Evolutionary conservation across 805 yeast genomes (phyloP).

Genomic region (Candida peoriensis): DNA sequence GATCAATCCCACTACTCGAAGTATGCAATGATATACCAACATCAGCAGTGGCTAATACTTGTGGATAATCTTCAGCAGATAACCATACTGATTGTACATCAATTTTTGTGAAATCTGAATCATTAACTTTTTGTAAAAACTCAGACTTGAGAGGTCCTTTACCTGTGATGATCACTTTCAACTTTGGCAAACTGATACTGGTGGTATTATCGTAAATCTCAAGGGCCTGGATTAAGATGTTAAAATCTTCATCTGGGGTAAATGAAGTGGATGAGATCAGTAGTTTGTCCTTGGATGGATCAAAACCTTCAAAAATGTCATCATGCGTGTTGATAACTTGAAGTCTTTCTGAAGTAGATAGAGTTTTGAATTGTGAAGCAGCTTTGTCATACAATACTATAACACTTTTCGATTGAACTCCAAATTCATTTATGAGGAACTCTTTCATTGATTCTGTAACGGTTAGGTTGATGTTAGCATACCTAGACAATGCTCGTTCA

Average conservation of each 20-base stretch:
- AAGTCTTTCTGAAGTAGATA: conserved; percentile 22
- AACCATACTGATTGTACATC: conserved; percentile 71
- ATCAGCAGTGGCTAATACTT: conserved; percentile 70
- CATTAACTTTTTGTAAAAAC: conserved; percentile 44
- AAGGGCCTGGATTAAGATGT: conserved; percentile 63
- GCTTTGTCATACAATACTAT: conserved; percentile 85
- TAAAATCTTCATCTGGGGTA: conserved; percentile 92
- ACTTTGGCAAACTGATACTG: conserved; percentile 35
- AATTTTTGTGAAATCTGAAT: conserved; percentile 42
- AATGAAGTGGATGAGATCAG: conserved; percentile 86
- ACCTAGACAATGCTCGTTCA: conserved; percentile 57
- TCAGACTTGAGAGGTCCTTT: conserved; percentile 78
- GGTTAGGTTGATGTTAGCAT: conserved; percentile 68
- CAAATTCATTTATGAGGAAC: conserved; percentile 53
- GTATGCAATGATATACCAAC: conserved; percentile 86
- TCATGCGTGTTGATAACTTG: conserved; percentile 32
- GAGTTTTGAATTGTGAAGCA: conserved; percentile 58
- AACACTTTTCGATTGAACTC: conserved; percentile 42
- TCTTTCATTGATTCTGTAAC: conserved; percentile 74
- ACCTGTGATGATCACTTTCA: conserved; percentile 86
- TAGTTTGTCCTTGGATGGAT: conserved; percentile 46
- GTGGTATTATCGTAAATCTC: conserved; percentile 39
- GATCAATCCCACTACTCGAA: conserved; percentile 88
- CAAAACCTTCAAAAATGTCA: conserved; percentile 30
- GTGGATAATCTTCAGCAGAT: conserved; percentile 71